Base-by-base conservation (phyloP, 208 protist species). In the Eutreptiella sp. region DNA sequence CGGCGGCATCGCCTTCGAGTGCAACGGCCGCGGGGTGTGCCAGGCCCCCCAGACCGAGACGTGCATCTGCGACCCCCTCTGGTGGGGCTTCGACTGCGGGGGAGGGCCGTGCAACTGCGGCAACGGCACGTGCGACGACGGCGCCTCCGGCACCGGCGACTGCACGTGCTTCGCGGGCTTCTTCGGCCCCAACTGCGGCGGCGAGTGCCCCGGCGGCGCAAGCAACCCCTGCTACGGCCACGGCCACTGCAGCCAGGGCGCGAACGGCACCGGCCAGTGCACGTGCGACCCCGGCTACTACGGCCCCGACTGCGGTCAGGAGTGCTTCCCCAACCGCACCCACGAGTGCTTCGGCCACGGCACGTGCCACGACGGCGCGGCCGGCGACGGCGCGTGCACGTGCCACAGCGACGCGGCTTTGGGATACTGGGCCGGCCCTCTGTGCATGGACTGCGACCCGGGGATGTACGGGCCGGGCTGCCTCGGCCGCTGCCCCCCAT, bases 401-500 rank as follows among this genome's bases (percentile, higher is more conserved):
- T 68, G 61, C 36, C 7, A 29, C 45, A 9, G 11, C 14, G 54
- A 67, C 14, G 23, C 5, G 16, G 16, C 9, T 24, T 21, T n/a
- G 5, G 53, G 61, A 7, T 58, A 66, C 59, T 67, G 61, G 58
- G 9, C 7, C 7, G 26, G 55, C 16, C 29, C 34, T 7, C 11
- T 19, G 19, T 62, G 54, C 53, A 7, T 57, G 26, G 39, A 57
- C 28, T 64, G 58, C 43, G 11, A 24, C 9, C 21, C 4, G 9
- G 58, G 58, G 29, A 63, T 47, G n/a, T 64, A 62, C 26, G 58
- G 58, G 5, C 5, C 45, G 29, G 36, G n/a, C 14, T 64, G 58
- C 58, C 14, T 24, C 21, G 11, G 4, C 5, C 48, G 45, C 14
- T 64, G 58, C 46, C 24, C 32, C n/a, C n/a, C n/a, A n/a, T n/a